A percentile compares a stretch with the other conserved stretches of the same genome.
These are phyloP conservation scores for Cyamopsis tetragonoloba DNA, from an alignment of 306 rosid genomes.

Conservation along the genomic window DNA sequence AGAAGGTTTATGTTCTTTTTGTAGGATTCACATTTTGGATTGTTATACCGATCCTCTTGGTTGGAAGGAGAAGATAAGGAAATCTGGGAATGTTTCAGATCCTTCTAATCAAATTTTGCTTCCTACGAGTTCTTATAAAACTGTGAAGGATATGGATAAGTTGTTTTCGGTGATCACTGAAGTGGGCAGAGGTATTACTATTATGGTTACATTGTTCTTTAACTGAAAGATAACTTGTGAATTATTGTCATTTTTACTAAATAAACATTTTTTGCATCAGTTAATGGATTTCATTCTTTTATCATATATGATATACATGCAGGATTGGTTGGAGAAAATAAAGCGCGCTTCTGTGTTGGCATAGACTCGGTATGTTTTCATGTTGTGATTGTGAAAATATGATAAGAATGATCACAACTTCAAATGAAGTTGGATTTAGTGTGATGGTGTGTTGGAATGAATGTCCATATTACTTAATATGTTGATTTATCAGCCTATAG, in stretches of 20 bases:
- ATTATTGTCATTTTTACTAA: not conserved
- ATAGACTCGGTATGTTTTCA: slow-evolving; percentile 66
- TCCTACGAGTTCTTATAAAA: slow-evolving; percentile 40
- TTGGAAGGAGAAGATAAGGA: slow-evolving; percentile 62
- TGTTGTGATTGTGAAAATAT: not conserved
- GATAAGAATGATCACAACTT: not conserved
- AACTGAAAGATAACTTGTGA: not conserved
- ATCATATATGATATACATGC: slow-evolving; percentile 31
- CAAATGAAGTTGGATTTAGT: slow-evolving; percentile 18
- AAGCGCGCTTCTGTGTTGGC: slow-evolving; percentile 56
- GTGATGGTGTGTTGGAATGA: not conserved
- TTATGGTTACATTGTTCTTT: not conserved
- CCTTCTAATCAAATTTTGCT: slow-evolving; percentile 36
- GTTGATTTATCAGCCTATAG: not conserved
- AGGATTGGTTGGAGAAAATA: slow-evolving; percentile 67
- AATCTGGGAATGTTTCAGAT: slow-evolving; percentile 30
- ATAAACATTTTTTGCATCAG: not conserved
- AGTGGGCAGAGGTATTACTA: slow-evolving; percentile 69
- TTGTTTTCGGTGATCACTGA: slow-evolving; percentile 48
- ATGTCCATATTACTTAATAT: not conserved
- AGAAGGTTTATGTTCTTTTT: slow-evolving; percentile 15
- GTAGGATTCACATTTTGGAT: slow-evolving; percentile 87
- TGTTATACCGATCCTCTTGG: slow-evolving; percentile 97
- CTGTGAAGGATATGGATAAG: slow-evolving; percentile 60
- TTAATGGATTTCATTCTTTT: not conserved